A percentile compares a stretch with the other conserved stretches of the same genome.
Evolutionary conservation across 495 filamentous ascomycete genomes (phyloP).

Genomic region (Clohesyomyces aquaticus): DNA sequence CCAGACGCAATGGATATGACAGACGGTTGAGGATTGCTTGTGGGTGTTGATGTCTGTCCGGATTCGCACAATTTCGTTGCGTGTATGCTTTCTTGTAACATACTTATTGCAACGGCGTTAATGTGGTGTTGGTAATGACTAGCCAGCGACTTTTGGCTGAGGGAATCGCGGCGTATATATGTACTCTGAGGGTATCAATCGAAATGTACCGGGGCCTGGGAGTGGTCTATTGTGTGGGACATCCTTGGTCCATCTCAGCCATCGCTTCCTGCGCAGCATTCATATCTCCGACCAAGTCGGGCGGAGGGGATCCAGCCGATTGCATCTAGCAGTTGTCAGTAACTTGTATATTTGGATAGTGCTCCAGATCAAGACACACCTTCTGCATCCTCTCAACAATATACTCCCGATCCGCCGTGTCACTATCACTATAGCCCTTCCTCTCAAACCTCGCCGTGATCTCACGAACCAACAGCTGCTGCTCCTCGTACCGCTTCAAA

Average conservation of each 20-base stretch:
- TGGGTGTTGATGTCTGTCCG: neutral
- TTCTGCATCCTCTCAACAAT: conserved; percentile 97
- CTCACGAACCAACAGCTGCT: conserved; percentile 79
- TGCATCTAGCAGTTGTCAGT: conserved; percentile 70
- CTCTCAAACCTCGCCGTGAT: conserved; percentile 90
- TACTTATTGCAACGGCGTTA: neutral
- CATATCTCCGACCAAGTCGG: conserved; percentile 90
- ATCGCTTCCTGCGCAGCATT: conserved; percentile 72
- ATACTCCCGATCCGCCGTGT: conserved; percentile 81
- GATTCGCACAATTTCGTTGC: neutral
- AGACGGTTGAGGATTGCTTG: conserved; percentile 16
- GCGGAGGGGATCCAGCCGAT: conserved; percentile 85
- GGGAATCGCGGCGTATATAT: conserved; percentile 21
- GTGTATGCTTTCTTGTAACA: neutral
- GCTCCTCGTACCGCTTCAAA: conserved; percentile 75
- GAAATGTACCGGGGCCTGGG: neutral
- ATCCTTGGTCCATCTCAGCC: conserved; percentile 69
- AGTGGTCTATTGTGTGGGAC: conserved; percentile 66
- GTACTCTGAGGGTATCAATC: conserved; percentile 22
- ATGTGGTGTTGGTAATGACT: neutral
- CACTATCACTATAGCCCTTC: conserved; percentile 74
- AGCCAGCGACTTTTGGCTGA: neutral
- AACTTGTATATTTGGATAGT: conserved; percentile 1
- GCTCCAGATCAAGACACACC: conserved; percentile 56
- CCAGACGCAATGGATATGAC: conserved; percentile 40